phyloP scores from a whole-genome alignment of 495 filamentous ascomycete genomes.

The Poronia punctata region DNA sequence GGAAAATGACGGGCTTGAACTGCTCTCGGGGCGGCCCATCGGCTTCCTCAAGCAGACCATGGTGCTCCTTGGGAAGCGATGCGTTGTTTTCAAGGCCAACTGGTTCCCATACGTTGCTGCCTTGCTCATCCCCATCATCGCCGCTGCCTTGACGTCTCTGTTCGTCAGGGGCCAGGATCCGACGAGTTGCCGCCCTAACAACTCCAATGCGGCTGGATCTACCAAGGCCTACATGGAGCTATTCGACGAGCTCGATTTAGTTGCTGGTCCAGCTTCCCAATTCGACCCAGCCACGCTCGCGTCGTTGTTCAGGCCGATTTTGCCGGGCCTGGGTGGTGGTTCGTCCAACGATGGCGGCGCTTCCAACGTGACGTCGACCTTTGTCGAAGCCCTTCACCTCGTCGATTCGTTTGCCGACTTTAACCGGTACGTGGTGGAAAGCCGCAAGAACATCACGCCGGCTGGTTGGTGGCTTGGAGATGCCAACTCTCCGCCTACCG shows the following conservation, averaged over 20 bases:
- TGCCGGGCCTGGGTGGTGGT: slow-evolving; percentile 11
- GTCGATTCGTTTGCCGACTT: slow-evolving; percentile 63
- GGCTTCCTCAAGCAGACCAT: slow-evolving; percentile 57
- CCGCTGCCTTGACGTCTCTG: slow-evolving; percentile 65
- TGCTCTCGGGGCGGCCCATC: slow-evolving; percentile 61
- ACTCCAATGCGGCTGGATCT: slow-evolving; percentile 14
- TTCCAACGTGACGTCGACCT: slow-evolving; percentile 3
- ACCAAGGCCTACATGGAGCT: slow-evolving; percentile 17
- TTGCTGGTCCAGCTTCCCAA: slow-evolving; percentile 53
- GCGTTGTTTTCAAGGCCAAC: slow-evolving; percentile 68
- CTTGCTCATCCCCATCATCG: slow-evolving; percentile 65
- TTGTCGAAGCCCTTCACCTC: slow-evolving; percentile 42
- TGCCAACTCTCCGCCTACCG: slow-evolving; percentile 43
- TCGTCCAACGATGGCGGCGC: slow-evolving; percentile 4
- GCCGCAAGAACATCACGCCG: slow-evolving; percentile 61
- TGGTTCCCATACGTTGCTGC: slow-evolving; percentile 66
- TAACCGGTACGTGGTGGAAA: slow-evolving; percentile 51
- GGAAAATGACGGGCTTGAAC: slow-evolving; percentile 41
- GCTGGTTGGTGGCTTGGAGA: slow-evolving; percentile 70
- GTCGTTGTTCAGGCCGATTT: slow-evolving; percentile 39
- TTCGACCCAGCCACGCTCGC: slow-evolving; percentile 36
- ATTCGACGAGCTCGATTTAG: slow-evolving; percentile 40
- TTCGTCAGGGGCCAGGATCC: slow-evolving; percentile 54
- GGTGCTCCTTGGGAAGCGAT: slow-evolving; percentile 70
- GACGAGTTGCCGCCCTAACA: slow-evolving; percentile 50